These are phyloP conservation scores for Trichoderma gracile DNA, from an alignment of 2,329 filamentous ascomycete species.

Conservation along the genomic window DNA sequence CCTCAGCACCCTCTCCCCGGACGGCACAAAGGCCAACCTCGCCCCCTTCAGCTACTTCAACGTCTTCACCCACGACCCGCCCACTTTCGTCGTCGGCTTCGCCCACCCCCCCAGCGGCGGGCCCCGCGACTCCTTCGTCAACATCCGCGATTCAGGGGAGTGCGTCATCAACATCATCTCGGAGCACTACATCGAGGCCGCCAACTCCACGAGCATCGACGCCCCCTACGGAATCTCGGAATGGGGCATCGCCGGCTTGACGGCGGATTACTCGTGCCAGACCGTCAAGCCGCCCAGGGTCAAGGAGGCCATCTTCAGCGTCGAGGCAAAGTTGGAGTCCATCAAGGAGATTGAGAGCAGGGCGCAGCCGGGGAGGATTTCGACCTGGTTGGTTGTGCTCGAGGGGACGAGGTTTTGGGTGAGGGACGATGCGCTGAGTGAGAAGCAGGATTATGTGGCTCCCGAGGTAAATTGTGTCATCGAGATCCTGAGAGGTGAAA, in stretches of 20 bases:
- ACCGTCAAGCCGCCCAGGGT: slow-evolving; percentile 72
- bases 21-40: slow-evolving; percentile 68
- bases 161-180: slow-evolving; percentile 86
- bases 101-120: slow-evolving; percentile 44
- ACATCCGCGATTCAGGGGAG: slow-evolving; percentile 70
- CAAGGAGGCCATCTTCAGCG: slow-evolving; percentile 76
- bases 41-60: slow-evolving; percentile 89
- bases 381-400: slow-evolving; percentile 71
- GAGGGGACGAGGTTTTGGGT: slow-evolving; percentile 90
- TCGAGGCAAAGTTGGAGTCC: slow-evolving; percentile 79
- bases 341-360: slow-evolving; percentile 75
- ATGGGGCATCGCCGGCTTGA: slow-evolving; percentile 77
- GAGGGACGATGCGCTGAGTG: slow-evolving; percentile 81
- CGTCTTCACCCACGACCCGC: slow-evolving; percentile 81
- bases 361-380: slow-evolving; percentile 69
- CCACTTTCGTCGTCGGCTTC: slow-evolving; percentile 69
- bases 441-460: slow-evolving; percentile 72
- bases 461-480: slow-evolving; percentile 55
- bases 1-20: slow-evolving; percentile 52
- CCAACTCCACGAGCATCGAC: slow-evolving; percentile 78
- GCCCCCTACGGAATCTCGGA: slow-evolving; percentile 75
- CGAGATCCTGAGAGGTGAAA: background rate
- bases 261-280: slow-evolving; percentile 62
- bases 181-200: slow-evolving; percentile 83
- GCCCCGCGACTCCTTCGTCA: slow-evolving; percentile 78